These are phyloP conservation scores for Alternaria alternata DNA, from an alignment of 2,329 filamentous ascomycete species.

Conservation along the genomic window DNA sequence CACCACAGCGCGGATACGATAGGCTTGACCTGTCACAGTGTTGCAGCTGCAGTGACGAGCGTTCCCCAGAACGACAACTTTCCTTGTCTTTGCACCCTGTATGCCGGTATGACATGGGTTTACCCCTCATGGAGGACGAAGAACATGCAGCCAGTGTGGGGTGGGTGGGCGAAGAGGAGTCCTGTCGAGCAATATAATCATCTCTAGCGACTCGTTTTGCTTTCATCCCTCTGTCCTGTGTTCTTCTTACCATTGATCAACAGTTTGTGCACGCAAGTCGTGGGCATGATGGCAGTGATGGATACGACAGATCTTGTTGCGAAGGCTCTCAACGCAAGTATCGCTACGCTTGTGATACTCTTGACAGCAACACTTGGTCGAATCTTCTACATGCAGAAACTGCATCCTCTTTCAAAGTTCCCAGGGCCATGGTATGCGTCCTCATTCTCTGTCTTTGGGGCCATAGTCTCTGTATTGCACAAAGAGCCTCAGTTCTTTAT, in stretches of 20 bases:
- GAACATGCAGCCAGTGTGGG: neutral
- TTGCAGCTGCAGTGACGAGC: neutral
- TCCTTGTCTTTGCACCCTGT: neutral
- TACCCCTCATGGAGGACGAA: neutral
- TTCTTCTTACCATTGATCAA: neutral
- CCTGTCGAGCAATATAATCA: neutral
- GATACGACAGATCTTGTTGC: neutral
- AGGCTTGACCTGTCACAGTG: neutral
- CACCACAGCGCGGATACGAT: constrained; percentile 1
- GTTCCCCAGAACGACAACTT: neutral
- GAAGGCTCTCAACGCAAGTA: constrained; percentile 6
- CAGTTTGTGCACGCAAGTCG: neutral
- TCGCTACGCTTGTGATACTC: constrained; percentile 11
- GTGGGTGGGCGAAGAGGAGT: neutral
- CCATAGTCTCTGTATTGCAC: constrained; percentile 36
- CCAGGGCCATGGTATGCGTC: constrained; percentile 54
- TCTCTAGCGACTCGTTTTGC: neutral
- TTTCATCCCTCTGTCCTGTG: neutral
- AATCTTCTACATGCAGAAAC: constrained; percentile 49
- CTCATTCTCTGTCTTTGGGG: constrained; percentile 44
- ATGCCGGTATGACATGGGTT: neutral
- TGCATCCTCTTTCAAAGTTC: constrained; percentile 54
- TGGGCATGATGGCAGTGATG: constrained; percentile 1
- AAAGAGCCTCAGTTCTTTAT: constrained; percentile 42
- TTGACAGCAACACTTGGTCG: constrained; percentile 21